These are phyloP conservation scores for Coleophoma eucalyptorum DNA, from an alignment of 2,329 filamentous ascomycete species.

Conservation along the genomic window DNA sequence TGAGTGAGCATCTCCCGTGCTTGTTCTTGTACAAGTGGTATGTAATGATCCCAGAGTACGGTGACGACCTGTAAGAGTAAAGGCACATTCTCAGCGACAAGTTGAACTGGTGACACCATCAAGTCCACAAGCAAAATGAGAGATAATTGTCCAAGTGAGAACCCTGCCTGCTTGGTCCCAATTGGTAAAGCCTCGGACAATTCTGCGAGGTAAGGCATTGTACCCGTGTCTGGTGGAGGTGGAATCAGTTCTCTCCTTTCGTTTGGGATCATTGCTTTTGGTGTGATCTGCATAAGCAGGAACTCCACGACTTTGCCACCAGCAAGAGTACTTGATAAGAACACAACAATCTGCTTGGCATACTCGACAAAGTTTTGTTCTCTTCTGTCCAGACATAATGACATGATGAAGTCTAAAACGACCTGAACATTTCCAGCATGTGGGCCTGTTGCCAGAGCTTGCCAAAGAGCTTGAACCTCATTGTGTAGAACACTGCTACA, in stretches of 20 bases:
- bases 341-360: conserved; percentile 97
- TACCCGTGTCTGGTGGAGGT: conserved; percentile 67
- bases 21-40: conserved; percentile 90
- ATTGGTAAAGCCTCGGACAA: conserved; percentile 74
- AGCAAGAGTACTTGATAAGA: conserved; percentile 79
- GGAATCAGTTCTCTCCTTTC: conserved; percentile 70
- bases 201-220: conserved; percentile 87
- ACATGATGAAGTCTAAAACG: conserved; percentile 94
- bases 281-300: conserved; percentile 82
- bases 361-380: conserved; percentile 99
- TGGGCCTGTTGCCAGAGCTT: conserved; percentile 88
- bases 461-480: conserved; percentile 96
- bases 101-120: conserved; percentile 86
- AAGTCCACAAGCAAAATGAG: conserved; percentile 92
- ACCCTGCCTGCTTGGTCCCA: conserved; percentile 86
- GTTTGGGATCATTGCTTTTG: conserved; percentile 94
- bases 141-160: conserved; percentile 89
- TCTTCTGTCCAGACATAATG: conserved; percentile 83
- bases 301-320: conserved; percentile 94
- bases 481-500: conserved; percentile 87
- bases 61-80: conserved; percentile 86
- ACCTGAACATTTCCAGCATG: conserved; percentile 92
- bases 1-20: conserved; percentile 97
- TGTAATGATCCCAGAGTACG: conserved; percentile 97
- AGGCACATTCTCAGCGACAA: conserved; percentile 76